phyloP scores from a whole-genome alignment of 495 filamentous ascomycete genomes.

The Mytilinidion resinicola region DNA sequence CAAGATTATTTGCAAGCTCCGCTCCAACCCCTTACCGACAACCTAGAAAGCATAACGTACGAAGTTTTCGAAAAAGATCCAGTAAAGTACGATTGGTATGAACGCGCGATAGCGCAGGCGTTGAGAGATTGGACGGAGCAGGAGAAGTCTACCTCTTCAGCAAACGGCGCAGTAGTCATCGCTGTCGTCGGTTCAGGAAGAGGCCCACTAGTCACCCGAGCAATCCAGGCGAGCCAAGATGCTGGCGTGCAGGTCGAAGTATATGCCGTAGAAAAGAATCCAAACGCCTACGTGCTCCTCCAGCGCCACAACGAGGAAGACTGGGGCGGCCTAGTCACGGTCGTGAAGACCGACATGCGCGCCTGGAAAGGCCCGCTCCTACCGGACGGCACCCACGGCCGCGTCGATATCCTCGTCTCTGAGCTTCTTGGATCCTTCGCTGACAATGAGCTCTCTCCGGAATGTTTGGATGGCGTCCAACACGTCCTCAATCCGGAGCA shows the following conservation, averaged over 20 bases:
- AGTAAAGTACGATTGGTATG: conserved; percentile 96
- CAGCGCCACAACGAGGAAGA: conserved; percentile 71
- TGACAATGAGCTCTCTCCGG: conserved; percentile 45
- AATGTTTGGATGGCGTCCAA: conserved; percentile 87
- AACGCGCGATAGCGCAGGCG: conserved; percentile 72
- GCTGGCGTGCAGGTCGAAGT: conserved; percentile 72
- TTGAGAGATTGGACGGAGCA: conserved; percentile 71
- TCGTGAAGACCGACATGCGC: conserved; percentile 96
- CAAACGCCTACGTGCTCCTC: conserved; percentile 89
- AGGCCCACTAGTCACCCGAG: conserved; percentile 83
- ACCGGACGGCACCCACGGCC: conserved; percentile 40
- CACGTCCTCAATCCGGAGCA: conserved; percentile 63
- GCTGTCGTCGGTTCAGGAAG: conserved; percentile 91
- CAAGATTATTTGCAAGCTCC: conserved; percentile 96
- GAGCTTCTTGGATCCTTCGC: conserved; percentile 83
- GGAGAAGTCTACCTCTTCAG: conserved; percentile 64
- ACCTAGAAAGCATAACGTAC: conserved; percentile 94
- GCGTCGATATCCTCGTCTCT: conserved; percentile 87
- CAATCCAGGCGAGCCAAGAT: conserved; percentile 66
- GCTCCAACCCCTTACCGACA: conserved; percentile 89
- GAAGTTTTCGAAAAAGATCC: conserved; percentile 98
- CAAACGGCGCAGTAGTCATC: conserved; percentile 63
- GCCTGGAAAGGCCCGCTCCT: conserved; percentile 74
- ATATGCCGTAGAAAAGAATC: conserved; percentile 97
- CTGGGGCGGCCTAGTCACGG: conserved; percentile 69